Conservation (phyloP, 2,329 filamentous ascomycete genomes). For the Cadophora gregata region DNA sequence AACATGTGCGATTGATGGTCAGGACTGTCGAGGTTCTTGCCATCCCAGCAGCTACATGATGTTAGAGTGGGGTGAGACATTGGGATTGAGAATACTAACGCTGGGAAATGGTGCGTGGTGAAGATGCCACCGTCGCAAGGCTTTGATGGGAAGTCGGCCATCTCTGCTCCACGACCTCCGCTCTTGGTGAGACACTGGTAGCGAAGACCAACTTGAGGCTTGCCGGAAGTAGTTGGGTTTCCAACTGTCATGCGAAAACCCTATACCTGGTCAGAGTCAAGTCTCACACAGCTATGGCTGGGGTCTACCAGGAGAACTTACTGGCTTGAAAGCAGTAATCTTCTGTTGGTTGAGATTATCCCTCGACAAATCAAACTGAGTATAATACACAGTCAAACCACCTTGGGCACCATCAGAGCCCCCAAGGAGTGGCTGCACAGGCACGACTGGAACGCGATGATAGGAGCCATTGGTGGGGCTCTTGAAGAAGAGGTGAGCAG, state of each 20-base stretch:
- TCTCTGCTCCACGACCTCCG: constrained; percentile 24
- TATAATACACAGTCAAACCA: constrained; percentile 34
- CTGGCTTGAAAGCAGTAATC: constrained; percentile 30
- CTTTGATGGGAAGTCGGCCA: constrained; percentile 24
- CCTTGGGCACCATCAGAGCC: constrained; percentile 25
- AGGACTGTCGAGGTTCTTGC: constrained; percentile 25
- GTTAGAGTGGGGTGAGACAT: constrained; percentile 15
- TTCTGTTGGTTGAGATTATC: constrained; percentile 28
- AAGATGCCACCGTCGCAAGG: constrained; percentile 44
- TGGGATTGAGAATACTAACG: constrained; percentile 23
- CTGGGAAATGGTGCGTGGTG: constrained; percentile 43
- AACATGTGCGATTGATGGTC: constrained; percentile 36
- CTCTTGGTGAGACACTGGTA: constrained; percentile 27
- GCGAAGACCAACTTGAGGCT: constrained; percentile 21
- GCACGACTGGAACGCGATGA: constrained; percentile 25
- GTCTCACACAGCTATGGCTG: not conserved
- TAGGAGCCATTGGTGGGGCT: constrained; percentile 32
- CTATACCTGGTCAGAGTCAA: constrained; percentile 22
- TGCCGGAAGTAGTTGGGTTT: constrained; percentile 20
- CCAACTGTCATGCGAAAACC: constrained; percentile 37
- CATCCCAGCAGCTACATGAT: constrained; percentile 34
- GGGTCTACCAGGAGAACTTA: constrained; percentile 24
- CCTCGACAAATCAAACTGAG: constrained; percentile 22
- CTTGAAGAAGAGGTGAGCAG: constrained; percentile 37
- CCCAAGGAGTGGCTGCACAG: constrained; percentile 23